Evolutionary conservation across 768 basidiomycete species (phyloP).

Genomic region (Trametes cinnabarina): DNA sequence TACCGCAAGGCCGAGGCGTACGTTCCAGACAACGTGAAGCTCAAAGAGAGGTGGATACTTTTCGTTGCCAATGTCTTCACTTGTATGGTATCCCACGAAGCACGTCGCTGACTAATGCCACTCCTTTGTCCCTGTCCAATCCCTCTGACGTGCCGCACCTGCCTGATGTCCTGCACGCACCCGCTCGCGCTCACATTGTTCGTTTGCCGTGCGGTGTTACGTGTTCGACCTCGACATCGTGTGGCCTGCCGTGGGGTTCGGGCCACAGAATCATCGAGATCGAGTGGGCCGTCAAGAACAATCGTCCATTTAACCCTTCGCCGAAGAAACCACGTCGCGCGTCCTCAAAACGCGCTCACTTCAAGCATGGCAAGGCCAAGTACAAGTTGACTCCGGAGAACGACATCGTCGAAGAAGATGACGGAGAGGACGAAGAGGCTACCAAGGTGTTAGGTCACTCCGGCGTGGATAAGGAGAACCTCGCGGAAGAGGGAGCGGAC

Average conservation of each 20-base stretch:
- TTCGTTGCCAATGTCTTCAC: slow-evolving; percentile 66
- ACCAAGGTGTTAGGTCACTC: neutral
- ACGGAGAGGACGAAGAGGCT: slow-evolving; percentile 4
- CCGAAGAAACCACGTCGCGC: slow-evolving; percentile 31
- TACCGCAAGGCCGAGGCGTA: slow-evolving; percentile 81
- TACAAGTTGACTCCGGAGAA: neutral
- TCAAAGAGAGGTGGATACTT: slow-evolving; percentile 85
- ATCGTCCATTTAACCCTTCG: slow-evolving; percentile 56
- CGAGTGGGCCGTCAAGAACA: slow-evolving; percentile 72
- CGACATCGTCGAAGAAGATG: neutral
- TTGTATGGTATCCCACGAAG: slow-evolving; percentile 47
- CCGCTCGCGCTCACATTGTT: neutral
- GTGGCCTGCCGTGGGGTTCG: neutral
- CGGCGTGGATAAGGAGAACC: slow-evolving; percentile 11
- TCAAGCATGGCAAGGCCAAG: slow-evolving; percentile 7
- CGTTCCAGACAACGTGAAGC: slow-evolving; percentile 82
- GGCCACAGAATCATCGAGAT: slow-evolving; percentile 74
- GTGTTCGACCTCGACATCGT: neutral
- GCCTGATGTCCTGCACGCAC: slow-evolving; percentile 12
- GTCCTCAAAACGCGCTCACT: neutral
- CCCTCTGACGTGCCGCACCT: slow-evolving; percentile 24
- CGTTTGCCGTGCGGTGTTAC: no score
- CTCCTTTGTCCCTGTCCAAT: slow-evolving; percentile 18
- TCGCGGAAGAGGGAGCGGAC: neutral
- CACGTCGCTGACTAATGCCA: slow-evolving; percentile 35